Conservation (phyloP, 2,329 filamentous ascomycete species). For the Lasiodiplodia gonubiensis region DNA sequence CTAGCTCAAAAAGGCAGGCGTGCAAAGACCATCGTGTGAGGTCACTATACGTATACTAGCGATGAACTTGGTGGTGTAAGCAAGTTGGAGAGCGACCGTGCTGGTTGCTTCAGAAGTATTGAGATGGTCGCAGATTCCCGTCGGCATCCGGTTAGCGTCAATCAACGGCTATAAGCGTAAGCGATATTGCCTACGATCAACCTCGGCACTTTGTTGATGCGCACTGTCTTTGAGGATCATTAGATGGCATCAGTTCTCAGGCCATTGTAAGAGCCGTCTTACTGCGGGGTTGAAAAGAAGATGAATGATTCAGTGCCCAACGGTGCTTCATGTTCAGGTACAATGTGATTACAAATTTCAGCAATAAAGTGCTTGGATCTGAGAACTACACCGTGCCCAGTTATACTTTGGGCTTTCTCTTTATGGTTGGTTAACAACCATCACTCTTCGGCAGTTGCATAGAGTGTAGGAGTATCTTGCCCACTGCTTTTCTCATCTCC, state of each 20-base stretch:
- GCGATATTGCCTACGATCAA: not conserved
- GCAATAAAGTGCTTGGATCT: no score
- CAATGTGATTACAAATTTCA: no score
- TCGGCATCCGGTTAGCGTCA: not conserved
- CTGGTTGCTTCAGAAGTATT: slow-evolving; percentile 13
- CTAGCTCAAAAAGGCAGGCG: not conserved
- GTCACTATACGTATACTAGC: not conserved
- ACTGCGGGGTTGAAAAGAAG: not conserved
- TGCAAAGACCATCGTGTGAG: not conserved
- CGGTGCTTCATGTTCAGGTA: no score
- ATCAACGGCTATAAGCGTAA: slow-evolving; percentile 9
- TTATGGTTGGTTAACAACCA: no score
- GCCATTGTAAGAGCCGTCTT: not conserved
- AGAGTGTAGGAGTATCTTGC: no score
- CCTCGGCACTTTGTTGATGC: not conserved
- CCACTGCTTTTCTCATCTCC: no score
- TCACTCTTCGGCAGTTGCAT: no score
- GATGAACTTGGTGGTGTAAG: not conserved
- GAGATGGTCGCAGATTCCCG: not conserved
- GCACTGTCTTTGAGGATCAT: not conserved
- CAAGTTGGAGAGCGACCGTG: not conserved
- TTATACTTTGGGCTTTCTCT: no score
- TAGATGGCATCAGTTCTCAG: not conserved
- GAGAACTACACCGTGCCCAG: no score
- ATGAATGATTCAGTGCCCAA: not conserved